Conservation (phyloP, 139 green algal genomes). For the Pycnococcus provasolii region DNA sequence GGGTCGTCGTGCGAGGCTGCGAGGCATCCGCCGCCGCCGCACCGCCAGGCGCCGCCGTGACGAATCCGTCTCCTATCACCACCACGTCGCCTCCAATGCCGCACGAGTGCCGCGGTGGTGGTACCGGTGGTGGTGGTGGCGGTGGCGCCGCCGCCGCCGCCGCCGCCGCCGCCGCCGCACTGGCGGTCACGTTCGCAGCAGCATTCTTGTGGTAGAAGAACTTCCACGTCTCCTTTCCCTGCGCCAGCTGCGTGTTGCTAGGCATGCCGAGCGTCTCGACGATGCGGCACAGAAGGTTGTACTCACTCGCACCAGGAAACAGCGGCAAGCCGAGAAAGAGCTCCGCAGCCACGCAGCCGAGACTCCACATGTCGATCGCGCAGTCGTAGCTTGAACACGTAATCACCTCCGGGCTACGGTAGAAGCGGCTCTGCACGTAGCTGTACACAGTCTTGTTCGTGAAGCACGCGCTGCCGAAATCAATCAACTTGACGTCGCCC, state of each 20-base stretch:
- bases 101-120: not conserved
- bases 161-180: not conserved
- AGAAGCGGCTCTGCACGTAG: slow-evolving; percentile 96
- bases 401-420: slow-evolving; percentile 71
- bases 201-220: slow-evolving; percentile 50
- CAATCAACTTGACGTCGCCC: slow-evolving; percentile 89
- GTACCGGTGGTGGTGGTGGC: not conserved
- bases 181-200: not conserved
- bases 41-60: too few species aligned
- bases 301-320: slow-evolving; percentile 85
- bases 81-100: not conserved
- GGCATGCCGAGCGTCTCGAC: slow-evolving; percentile 67
- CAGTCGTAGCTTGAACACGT: slow-evolving; percentile 52
- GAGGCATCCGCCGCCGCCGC: too few species aligned
- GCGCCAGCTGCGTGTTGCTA: slow-evolving; percentile 49
- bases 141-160: not conserved
- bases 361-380: slow-evolving; percentile 92
- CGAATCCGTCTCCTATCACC: not conserved
- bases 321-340: slow-evolving; percentile 88
- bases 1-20: not conserved
- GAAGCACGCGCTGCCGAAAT: slow-evolving; percentile 95
- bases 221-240: slow-evolving; percentile 54
- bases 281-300: slow-evolving; percentile 80
- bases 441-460: slow-evolving; percentile 80
- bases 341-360: slow-evolving; percentile 88